phyloP scores from a whole-genome alignment of 305 asterid genomes.

The Andrographis paniculata region DNA sequence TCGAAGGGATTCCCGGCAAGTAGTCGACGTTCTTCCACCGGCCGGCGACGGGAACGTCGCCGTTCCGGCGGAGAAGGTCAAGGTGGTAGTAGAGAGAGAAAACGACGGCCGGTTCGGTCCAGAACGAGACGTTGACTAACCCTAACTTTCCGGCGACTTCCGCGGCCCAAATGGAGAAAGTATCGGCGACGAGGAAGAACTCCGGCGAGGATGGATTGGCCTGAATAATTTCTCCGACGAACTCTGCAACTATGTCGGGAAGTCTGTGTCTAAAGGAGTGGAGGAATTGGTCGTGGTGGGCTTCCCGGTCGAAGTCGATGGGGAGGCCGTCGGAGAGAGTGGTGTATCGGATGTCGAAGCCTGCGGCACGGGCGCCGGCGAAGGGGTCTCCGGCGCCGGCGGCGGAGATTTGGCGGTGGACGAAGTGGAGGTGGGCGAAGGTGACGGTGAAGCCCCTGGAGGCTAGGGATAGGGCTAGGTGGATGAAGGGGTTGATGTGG shows the following conservation, averaged over 20 bases:
- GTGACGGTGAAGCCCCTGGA: slow-evolving; percentile 25
- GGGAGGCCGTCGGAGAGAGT: slow-evolving; percentile 41
- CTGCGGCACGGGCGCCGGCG: slow-evolving; percentile 19
- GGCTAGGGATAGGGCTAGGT: slow-evolving; percentile 27
- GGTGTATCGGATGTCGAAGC: slow-evolving; percentile 33
- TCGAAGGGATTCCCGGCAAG: slow-evolving; percentile 5
- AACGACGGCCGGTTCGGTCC: slow-evolving; percentile 47
- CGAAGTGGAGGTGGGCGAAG: slow-evolving; percentile 31
- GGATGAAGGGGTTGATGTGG: slow-evolving; percentile 21
- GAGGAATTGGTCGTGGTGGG: slow-evolving; percentile 26
- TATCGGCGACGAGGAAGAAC: slow-evolving; percentile 34
- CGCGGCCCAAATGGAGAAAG: slow-evolving; percentile 29
- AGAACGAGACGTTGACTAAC: slow-evolving; percentile 38
- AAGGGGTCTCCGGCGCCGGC: slow-evolving; percentile 20
- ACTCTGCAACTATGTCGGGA: slow-evolving; percentile 31
- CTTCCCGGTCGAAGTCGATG: slow-evolving; percentile 23
- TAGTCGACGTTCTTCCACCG: background rate
- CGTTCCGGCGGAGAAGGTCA: slow-evolving; percentile 34
- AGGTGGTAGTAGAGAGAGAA: slow-evolving; percentile 31
- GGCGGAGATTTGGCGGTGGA: slow-evolving; percentile 30
- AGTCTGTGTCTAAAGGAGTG: slow-evolving; percentile 22
- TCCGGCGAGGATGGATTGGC: slow-evolving; percentile 13
- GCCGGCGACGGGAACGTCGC: slow-evolving; percentile 39
- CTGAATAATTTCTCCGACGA: slow-evolving; percentile 20
- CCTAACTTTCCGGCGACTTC: slow-evolving; percentile 34